These are phyloP conservation scores for Leonotis leonurus DNA, from an alignment of 257 asterid species.

Conservation along the genomic window DNA sequence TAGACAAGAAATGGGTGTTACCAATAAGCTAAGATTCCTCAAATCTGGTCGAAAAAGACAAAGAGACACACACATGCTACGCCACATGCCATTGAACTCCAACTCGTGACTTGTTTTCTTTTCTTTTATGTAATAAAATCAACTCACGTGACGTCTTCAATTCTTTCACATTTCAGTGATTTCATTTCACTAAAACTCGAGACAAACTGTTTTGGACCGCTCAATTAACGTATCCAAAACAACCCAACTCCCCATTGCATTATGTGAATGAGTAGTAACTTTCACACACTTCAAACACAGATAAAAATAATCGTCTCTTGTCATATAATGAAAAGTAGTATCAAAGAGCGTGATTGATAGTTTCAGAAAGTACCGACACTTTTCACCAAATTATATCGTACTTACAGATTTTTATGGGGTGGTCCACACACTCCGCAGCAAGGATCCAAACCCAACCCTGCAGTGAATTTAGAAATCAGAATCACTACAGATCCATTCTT, in stretches of 20 bases:
- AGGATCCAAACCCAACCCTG: neutral
- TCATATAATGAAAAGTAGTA: too few relatives aligned
- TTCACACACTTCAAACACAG: too few relatives aligned
- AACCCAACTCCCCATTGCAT: too few relatives aligned
- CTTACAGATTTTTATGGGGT: neutral
- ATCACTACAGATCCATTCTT: slow-evolving; percentile 10
- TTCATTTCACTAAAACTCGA: neutral
- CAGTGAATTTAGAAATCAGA: neutral
- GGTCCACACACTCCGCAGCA: too few relatives aligned
- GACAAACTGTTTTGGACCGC: neutral
- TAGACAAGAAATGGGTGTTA: neutral
- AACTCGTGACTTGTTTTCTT: neutral
- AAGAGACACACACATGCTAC: neutral
- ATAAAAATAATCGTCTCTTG: too few relatives aligned
- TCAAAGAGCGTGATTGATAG: too few relatives aligned
- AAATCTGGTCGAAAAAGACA: neutral
- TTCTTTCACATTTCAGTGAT: neutral
- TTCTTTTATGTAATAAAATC: too few relatives aligned
- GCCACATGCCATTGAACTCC: neutral
- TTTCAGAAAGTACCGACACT: neutral
- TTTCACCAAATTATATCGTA: neutral
- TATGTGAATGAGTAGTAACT: too few relatives aligned
- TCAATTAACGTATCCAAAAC: too few relatives aligned
- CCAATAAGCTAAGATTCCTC: neutral
- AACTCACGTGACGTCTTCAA: neutral